Evolutionary conservation across 164 flowering plant species (phyloP).

Genomic region (Umbellularia californica): DNA sequence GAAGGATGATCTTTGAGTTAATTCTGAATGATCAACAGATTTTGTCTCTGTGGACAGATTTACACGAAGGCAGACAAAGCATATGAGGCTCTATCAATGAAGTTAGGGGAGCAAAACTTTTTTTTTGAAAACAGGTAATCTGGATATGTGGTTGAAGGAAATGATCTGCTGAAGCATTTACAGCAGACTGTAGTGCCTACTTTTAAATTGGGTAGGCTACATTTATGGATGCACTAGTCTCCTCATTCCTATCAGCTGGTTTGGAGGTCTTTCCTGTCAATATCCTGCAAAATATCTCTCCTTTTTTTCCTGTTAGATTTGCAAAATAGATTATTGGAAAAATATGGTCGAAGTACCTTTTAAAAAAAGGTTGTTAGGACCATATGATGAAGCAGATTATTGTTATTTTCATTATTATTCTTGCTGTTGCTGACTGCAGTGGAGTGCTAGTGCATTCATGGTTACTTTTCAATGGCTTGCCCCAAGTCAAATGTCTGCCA

Average conservation of each 20-base stretch:
- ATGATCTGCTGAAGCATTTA: neutral
- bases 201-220: neutral
- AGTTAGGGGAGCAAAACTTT: constrained; percentile 61
- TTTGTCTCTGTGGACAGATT: constrained; percentile 44
- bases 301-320: neutral
- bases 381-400: too few relatives aligned
- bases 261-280: neutral
- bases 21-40: constrained; percentile 3
- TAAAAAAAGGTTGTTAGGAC: too few relatives aligned
- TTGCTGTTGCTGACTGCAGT: too few relatives aligned
- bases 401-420: too few relatives aligned
- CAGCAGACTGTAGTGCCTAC: neutral
- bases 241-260: neutral
- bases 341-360: too few relatives aligned
- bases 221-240: neutral
- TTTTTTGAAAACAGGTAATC: constrained; percentile 68
- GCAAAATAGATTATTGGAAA: neutral
- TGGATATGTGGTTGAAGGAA: neutral
- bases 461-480: too few relatives aligned
- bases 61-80: constrained; percentile 64
- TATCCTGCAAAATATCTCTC: neutral
- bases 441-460: too few relatives aligned
- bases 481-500: too few relatives aligned
- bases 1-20: neutral
- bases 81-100: constrained; percentile 69